phyloP scores from a whole-genome alignment of 768 basidiomycete genomes.

The Leccinum broughii region DNA sequence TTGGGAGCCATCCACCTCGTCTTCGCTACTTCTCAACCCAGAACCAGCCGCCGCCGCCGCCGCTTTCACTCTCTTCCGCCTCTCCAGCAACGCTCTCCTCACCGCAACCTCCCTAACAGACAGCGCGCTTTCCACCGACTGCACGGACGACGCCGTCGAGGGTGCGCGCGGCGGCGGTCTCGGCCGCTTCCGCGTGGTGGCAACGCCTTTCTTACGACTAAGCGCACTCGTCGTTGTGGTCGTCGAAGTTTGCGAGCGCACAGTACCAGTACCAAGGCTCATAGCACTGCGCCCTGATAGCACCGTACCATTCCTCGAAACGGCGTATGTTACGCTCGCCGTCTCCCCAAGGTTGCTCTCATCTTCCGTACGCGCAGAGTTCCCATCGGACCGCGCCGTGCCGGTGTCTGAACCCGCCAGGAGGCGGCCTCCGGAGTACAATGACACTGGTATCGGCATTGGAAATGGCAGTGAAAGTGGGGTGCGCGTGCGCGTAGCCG shows the following conservation, averaged over 20 bases:
- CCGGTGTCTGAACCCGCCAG: not conserved
- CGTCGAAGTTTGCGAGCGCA: slow-evolving; percentile 6
- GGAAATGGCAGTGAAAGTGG: not conserved
- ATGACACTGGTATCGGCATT: not conserved
- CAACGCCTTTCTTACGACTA: slow-evolving; percentile 22
- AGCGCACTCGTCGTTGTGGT: slow-evolving; percentile 18
- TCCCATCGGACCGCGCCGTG: not conserved
- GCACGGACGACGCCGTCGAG: slow-evolving; percentile 30
- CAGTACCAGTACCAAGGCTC: not conserved
- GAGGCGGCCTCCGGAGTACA: not conserved
- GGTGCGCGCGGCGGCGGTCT: slow-evolving; percentile 19
- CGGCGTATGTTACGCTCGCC: not conserved
- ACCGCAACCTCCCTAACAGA: slow-evolving; percentile 25
- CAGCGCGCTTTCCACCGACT: slow-evolving; percentile 23
- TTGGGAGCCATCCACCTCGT: not conserved
- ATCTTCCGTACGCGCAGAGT: not conserved
- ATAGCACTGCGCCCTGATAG: slow-evolving; percentile 6
- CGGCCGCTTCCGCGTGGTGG: slow-evolving; percentile 22
- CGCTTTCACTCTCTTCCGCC: slow-evolving; percentile 25
- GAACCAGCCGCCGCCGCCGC: slow-evolving; percentile 6
- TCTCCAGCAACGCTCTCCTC: slow-evolving; percentile 27
- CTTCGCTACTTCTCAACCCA: slow-evolving; percentile 1
- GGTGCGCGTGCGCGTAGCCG: not conserved
- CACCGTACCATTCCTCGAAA: slow-evolving; percentile 16
- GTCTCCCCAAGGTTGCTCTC: not conserved